phyloP scores from a whole-genome alignment of 2,329 filamentous ascomycete species.

The Helotiales sp. region DNA sequence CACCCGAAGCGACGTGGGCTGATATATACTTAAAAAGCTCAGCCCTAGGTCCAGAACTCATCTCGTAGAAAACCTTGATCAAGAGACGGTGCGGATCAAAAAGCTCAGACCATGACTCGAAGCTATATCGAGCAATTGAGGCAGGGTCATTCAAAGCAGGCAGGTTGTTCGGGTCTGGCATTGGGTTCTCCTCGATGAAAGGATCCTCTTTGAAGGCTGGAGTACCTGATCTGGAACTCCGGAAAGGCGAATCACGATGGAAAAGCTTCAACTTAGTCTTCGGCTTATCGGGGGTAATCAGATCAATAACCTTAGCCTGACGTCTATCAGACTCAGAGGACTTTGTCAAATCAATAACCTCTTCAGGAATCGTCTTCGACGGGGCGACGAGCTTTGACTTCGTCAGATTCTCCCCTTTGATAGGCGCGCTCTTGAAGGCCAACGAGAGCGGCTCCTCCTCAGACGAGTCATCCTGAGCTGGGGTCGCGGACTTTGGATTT shows the following conservation, averaged over 20 bases:
- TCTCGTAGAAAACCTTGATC: conserved; percentile 41
- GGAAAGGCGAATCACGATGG: conserved; percentile 8
- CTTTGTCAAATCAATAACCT: conserved; percentile 25
- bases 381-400: not conserved
- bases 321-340: conserved; percentile 22
- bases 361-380: not conserved
- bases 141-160: conserved; percentile 25
- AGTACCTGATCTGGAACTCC: not conserved
- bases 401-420: conserved; percentile 8
- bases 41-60: conserved; percentile 20
- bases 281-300: conserved; percentile 16
- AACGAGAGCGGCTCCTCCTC: not conserved
- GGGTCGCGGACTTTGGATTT: not conserved
- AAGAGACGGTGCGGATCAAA: conserved; percentile 40
- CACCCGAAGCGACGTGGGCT: conserved; percentile 10
- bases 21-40: conserved; percentile 15
- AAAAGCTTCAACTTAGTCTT: conserved; percentile 14
- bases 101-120: conserved; percentile 21
- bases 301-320: conserved; percentile 11
- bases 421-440: not conserved
- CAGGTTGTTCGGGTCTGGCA: conserved; percentile 12
- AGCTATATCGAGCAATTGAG: conserved; percentile 24
- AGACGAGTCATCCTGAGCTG: not conserved
- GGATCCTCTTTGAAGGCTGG: not conserved
- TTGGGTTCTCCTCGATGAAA: not conserved